These are phyloP conservation scores for Sporobolomyces roseus DNA, from an alignment of 768 basidiomycete genomes.

Conservation along the genomic window DNA sequence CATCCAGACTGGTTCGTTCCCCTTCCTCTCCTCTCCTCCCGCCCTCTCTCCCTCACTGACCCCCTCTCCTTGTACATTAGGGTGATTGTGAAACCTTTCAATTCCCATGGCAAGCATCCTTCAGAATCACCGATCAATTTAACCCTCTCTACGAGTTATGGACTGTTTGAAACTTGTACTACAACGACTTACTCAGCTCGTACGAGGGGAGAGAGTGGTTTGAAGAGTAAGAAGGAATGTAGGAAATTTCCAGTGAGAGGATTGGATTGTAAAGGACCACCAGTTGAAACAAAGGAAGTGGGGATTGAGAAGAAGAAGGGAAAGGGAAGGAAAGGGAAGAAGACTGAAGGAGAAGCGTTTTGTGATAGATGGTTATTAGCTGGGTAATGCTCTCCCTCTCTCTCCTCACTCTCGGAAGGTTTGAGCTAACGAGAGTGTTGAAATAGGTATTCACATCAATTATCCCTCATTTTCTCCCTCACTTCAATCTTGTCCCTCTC, in stretches of 20 bases:
- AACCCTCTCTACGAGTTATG: background rate
- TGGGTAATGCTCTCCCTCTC: constrained; percentile 1
- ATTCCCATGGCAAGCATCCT: too few relatives aligned
- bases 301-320: background rate
- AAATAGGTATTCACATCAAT: constrained; percentile 28
- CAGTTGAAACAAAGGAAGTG: background rate
- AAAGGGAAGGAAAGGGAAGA: background rate
- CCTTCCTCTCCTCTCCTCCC: background rate
- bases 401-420: background rate
- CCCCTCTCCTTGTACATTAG: background rate
- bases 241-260: constrained; percentile 17
- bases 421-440: background rate
- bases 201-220: background rate
- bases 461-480: constrained; percentile 22
- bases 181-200: background rate
- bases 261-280: constrained; percentile 17
- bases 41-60: background rate
- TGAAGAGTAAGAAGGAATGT: background rate
- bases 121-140: background rate
- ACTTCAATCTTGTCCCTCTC: constrained; percentile 14
- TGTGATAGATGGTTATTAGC: constrained; percentile 27
- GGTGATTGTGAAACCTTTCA: background rate
- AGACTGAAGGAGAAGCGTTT: background rate
- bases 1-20: background rate
- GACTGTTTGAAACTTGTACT: constrained; percentile 14